A percentile compares a stretch with the other conserved stretches of the same genome.
phyloP scores from a whole-genome alignment of 192 early-diverging fungal genomes.

The Gryganskiella cystojenkinii region DNA sequence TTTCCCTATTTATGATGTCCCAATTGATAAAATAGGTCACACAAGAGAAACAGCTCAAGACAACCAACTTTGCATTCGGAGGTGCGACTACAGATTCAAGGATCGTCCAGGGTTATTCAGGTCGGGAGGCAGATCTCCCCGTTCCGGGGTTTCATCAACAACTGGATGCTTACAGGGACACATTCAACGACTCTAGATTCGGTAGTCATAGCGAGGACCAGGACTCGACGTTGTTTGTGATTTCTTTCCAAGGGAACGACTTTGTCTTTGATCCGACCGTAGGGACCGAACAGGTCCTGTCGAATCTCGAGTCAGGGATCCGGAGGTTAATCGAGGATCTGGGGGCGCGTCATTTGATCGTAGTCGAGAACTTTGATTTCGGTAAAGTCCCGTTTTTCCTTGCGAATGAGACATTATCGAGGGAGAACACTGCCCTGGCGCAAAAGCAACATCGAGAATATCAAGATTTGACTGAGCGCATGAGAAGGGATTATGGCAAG shows the following conservation, averaged over 20 bases:
- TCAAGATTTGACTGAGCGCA: conserved; percentile 17
- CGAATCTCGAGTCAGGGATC: conserved; percentile 25
- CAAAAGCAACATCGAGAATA: conserved; percentile 20
- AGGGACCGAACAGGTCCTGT: conserved; percentile 6
- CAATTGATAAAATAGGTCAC: conserved; percentile 19
- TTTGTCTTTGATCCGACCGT: conserved; percentile 24
- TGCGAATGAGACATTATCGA: conserved; percentile 10
- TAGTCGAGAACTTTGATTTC: conserved; percentile 36
- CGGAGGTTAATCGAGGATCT: conserved; percentile 12
- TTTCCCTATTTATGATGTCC: too few relatives aligned
- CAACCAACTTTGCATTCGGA: conserved; percentile 61
- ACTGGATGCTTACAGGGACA: conserved; percentile 10
- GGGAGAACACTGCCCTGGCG: conserved; percentile 13
- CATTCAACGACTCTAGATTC: neutral
- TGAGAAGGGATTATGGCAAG: conserved; percentile 15
- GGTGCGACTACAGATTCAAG: conserved; percentile 56
- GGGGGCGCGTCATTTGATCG: conserved; percentile 23
- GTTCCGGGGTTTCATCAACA: conserved; percentile 51
- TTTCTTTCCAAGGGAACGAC: conserved; percentile 46
- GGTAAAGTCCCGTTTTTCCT: conserved; percentile 24
- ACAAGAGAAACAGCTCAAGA: neutral
- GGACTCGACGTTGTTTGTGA: conserved; percentile 23
- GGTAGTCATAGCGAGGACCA: neutral
- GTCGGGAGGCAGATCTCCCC: conserved; percentile 19
- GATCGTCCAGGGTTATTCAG: conserved; percentile 41